phyloP scores from a whole-genome alignment of 495 filamentous ascomycete genomes.

The Xylaria longipes region DNA sequence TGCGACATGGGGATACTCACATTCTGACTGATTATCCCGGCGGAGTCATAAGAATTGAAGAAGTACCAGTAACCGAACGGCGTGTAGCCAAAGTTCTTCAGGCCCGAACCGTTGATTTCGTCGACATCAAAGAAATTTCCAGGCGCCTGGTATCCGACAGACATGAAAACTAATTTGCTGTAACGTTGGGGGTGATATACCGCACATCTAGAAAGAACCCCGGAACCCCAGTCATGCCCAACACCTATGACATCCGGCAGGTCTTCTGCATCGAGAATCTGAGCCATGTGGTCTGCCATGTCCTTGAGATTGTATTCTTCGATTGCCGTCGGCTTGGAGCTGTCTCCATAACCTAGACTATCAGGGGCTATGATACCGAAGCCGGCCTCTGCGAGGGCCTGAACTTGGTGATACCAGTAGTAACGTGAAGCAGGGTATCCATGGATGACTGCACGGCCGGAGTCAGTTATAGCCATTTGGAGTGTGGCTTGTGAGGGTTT shows the following conservation, averaged over 20 bases:
- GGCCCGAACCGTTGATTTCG: slow-evolving; percentile 21
- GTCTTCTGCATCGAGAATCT: slow-evolving; percentile 37
- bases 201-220: slow-evolving; percentile 24
- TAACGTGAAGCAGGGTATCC: slow-evolving; percentile 45
- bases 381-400: slow-evolving; percentile 38
- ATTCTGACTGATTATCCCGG: background rate
- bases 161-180: slow-evolving; percentile 29
- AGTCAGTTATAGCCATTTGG: background rate
- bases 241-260: slow-evolving; percentile 38
- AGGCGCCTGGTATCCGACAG: slow-evolving; percentile 27
- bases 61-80: slow-evolving; percentile 33
- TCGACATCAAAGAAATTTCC: slow-evolving; percentile 27
- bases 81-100: slow-evolving; percentile 28
- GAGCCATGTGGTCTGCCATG: slow-evolving; percentile 43
- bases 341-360: slow-evolving; percentile 52
- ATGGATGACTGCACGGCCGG: slow-evolving; percentile 42
- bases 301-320: slow-evolving; percentile 42
- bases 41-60: slow-evolving; percentile 3
- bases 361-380: slow-evolving; percentile 54
- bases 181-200: slow-evolving; percentile 24
- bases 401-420: slow-evolving; percentile 52
- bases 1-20: background rate
- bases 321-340: slow-evolving; percentile 44
- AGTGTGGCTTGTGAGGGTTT: background rate
- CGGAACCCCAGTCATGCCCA: slow-evolving; percentile 45